Evolutionary conservation across 805 yeast species (phyloP).

Genomic region (Komagataella populi): DNA sequence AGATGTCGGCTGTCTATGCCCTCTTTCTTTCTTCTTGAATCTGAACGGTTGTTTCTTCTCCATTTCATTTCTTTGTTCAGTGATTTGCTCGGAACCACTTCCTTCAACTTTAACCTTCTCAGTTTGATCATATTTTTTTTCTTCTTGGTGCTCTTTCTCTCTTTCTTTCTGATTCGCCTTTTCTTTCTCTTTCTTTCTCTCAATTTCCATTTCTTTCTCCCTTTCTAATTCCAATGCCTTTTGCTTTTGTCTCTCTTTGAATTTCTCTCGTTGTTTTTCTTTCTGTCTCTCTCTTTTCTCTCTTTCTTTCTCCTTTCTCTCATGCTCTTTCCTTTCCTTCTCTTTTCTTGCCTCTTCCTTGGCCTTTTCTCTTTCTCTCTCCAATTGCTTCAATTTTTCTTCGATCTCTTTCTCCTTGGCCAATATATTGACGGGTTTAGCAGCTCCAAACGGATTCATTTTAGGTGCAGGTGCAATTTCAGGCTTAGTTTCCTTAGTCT

Average conservation of each 20-base stretch:
- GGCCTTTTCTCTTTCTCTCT: conserved; percentile 9
- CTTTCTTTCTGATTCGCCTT: conserved; percentile 5
- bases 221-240: conserved; percentile 10
- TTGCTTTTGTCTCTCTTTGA: conserved; percentile 5
- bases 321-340: conserved; percentile 14
- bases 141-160: conserved; percentile 2
- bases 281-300: conserved; percentile 9
- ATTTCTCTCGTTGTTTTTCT: conserved; percentile 5
- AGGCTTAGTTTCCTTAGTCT: conserved; percentile 18
- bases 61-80: neutral
- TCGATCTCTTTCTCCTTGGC: conserved; percentile 55
- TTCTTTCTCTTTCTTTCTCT: conserved; percentile 7
- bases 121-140: conserved; percentile 1
- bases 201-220: conserved; percentile 4
- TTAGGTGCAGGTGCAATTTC: conserved; percentile 20
- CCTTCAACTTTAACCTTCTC: neutral
- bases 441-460: conserved; percentile 67
- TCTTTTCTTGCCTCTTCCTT: conserved; percentile 1
- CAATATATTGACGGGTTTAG: conserved; percentile 73
- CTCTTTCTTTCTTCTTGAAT: neutral
- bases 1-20: neutral
- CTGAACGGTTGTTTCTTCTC: neutral
- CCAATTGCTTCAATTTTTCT: conserved; percentile 24
- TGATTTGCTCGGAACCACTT: neutral
- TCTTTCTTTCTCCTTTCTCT: conserved; percentile 12